These are phyloP conservation scores for Ulmus americana DNA, from an alignment of 331 rosid species.

Conservation along the genomic window DNA sequence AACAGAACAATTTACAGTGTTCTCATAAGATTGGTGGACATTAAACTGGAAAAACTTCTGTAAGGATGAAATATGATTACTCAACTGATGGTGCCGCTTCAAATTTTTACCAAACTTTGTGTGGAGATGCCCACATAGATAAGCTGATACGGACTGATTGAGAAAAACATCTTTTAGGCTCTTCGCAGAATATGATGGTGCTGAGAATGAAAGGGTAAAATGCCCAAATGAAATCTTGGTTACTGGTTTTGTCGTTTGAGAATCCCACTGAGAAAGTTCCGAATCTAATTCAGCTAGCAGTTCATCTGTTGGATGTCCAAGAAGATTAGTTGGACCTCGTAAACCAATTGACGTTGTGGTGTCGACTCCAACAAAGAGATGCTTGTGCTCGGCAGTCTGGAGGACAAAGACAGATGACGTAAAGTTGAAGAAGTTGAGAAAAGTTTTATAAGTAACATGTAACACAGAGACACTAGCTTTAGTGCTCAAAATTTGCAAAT, in stretches of 20 bases:
- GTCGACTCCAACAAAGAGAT: constrained; percentile 90
- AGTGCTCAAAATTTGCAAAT: too few relatives aligned
- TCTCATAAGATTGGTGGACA: constrained; percentile 42
- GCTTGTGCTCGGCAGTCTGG: constrained; percentile 53
- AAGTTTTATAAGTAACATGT: constrained; percentile 5
- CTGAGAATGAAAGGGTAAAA: constrained; percentile 84
- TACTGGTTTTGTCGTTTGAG: constrained; percentile 45
- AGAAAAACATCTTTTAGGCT: constrained; percentile 67
- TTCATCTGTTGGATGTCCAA: constrained; percentile 84
- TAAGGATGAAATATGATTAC: constrained; percentile 30
- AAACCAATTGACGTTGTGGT: constrained; percentile 65
- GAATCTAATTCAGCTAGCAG: constrained; percentile 59
- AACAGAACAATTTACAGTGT: constrained; percentile 48
- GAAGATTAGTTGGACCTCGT: constrained; percentile 89
- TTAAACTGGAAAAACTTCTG: constrained; percentile 58
- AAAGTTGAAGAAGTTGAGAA: constrained; percentile 25
- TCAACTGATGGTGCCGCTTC: constrained; percentile 71
- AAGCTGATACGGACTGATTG: constrained; percentile 75
- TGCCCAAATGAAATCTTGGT: constrained; percentile 86
- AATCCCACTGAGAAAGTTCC: constrained; percentile 81
- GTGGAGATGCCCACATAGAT: constrained; percentile 93
- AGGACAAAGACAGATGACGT: constrained; percentile 24
- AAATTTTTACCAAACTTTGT: constrained; percentile 70
- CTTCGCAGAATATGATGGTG: constrained; percentile 60
- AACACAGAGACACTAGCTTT: neutral